phyloP scores from a whole-genome alignment of 2,329 filamentous ascomycete genomes.

The Fusarium multiceps region DNA sequence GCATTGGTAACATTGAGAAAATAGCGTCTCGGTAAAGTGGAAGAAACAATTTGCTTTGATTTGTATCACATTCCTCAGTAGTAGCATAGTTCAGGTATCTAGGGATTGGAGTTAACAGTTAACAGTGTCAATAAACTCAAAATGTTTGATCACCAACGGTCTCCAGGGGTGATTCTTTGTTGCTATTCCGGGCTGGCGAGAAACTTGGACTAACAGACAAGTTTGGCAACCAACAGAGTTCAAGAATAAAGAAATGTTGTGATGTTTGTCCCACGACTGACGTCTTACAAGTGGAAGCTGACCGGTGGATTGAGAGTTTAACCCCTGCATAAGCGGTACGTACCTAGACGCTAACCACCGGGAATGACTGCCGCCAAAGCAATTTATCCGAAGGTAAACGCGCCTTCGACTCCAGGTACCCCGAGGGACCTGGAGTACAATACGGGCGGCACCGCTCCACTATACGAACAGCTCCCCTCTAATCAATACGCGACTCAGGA shows the following conservation, averaged over 20 bases:
- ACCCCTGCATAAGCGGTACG: conserved; percentile 26
- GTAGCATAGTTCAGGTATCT: conserved; percentile 8
- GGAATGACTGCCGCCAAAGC: conserved; percentile 40
- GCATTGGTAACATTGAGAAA: conserved; percentile 1
- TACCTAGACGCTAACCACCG: conserved; percentile 30
- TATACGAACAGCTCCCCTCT: conserved; percentile 31
- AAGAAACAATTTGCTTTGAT: conserved; percentile 9
- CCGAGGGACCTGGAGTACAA: conserved; percentile 2
- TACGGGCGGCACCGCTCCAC: conserved; percentile 14
- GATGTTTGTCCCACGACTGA: conserved; percentile 15
- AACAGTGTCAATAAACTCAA: conserved; percentile 3
- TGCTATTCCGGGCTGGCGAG: neutral
- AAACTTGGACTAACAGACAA: neutral
- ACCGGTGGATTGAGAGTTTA: conserved; percentile 13
- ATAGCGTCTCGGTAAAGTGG: neutral
- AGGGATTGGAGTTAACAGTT: conserved; percentile 15
- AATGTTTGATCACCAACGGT: conserved; percentile 1
- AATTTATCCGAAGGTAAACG: conserved; percentile 47
- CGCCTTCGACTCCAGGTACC: conserved; percentile 30
- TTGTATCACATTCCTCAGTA: conserved; percentile 20
- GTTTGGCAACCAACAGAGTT: neutral
- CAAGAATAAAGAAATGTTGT: neutral
- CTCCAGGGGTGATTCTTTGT: neutral
- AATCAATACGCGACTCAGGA: conserved; percentile 40
- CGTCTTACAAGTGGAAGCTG: conserved; percentile 14